These are phyloP conservation scores for Pleurotus salmoneostramineus DNA, from an alignment of 768 basidiomycete species.

Conservation along the genomic window DNA sequence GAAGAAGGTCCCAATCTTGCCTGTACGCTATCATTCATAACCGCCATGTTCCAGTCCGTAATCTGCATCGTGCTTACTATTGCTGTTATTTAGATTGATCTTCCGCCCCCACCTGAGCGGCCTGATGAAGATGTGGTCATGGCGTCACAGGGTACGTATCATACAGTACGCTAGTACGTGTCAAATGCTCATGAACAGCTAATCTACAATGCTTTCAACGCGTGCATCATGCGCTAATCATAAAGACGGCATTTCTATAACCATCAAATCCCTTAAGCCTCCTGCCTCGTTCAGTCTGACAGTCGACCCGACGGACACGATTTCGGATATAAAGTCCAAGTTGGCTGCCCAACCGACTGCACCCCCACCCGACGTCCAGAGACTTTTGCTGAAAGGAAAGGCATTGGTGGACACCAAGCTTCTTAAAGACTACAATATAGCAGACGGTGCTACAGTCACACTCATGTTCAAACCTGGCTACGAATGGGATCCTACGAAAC, in stretches of 20 bases:
- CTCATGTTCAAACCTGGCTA: slow-evolving; percentile 81
- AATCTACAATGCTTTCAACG: neutral
- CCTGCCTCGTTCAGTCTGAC: slow-evolving; percentile 68
- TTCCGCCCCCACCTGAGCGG: slow-evolving; percentile 58
- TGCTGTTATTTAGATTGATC: slow-evolving; percentile 37
- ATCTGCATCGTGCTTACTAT: slow-evolving; percentile 8
- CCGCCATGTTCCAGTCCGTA: slow-evolving; percentile 10
- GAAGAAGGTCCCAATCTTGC: slow-evolving; percentile 66
- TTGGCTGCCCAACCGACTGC: slow-evolving; percentile 65
- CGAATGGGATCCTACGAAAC: slow-evolving; percentile 54
- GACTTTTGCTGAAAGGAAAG: slow-evolving; percentile 92
- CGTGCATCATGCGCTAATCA: slow-evolving; percentile 5
- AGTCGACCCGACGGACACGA: slow-evolving; percentile 78
- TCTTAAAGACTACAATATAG: slow-evolving; percentile 84
- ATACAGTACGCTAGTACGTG: slow-evolving; percentile 1
- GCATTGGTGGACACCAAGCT: slow-evolving; percentile 86
- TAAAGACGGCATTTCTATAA: slow-evolving; percentile 56
- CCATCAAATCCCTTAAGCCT: slow-evolving; percentile 92
- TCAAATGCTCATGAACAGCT: neutral
- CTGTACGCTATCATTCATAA: slow-evolving; percentile 37
- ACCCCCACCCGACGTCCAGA: slow-evolving; percentile 76
- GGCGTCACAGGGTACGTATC: slow-evolving; percentile 25
- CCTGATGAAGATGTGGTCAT: slow-evolving; percentile 25
- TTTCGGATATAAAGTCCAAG: slow-evolving; percentile 73
- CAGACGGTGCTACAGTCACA: slow-evolving; percentile 78